Evolutionary conservation across 257 asterid genomes (phyloP).

Genomic region (Solanum raphanifolium): DNA sequence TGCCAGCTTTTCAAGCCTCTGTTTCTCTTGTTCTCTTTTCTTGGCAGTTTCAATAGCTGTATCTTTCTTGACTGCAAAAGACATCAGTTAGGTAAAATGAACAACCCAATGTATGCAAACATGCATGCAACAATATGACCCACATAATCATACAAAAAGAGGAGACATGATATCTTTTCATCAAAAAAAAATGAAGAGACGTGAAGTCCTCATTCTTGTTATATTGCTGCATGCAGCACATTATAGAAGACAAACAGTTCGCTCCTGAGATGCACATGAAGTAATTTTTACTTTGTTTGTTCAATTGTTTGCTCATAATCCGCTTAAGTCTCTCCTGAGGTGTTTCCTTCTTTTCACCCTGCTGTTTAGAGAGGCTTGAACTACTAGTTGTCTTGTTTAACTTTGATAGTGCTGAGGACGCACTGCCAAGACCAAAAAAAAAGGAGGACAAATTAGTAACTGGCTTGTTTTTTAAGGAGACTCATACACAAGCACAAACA

Average conservation of each 20-base stretch:
- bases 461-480: background rate
- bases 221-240: constrained; percentile 15
- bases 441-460: background rate
- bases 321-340: constrained; percentile 98
- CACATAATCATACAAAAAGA: background rate
- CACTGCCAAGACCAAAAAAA: constrained; percentile 39
- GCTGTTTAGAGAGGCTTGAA: constrained; percentile 60
- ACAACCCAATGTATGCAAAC: constrained; percentile 5
- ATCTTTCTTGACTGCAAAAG: constrained; percentile 76
- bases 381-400: constrained; percentile 63
- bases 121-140: constrained; percentile 7
- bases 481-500: background rate
- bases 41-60: constrained; percentile 87
- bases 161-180: background rate
- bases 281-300: constrained; percentile 75
- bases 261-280: constrained; percentile 29
- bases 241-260: constrained; percentile 21
- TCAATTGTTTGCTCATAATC: constrained; percentile 95
- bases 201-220: constrained; percentile 6
- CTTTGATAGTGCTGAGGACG: constrained; percentile 78
- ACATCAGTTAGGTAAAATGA: constrained; percentile 3
- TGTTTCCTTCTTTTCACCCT: constrained; percentile 94
- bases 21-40: constrained; percentile 86
- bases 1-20: constrained; percentile 86
- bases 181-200: background rate